Base-by-base conservation (phyloP, 2,329 filamentous ascomycete genomes). In the Colletotrichum filicis region DNA sequence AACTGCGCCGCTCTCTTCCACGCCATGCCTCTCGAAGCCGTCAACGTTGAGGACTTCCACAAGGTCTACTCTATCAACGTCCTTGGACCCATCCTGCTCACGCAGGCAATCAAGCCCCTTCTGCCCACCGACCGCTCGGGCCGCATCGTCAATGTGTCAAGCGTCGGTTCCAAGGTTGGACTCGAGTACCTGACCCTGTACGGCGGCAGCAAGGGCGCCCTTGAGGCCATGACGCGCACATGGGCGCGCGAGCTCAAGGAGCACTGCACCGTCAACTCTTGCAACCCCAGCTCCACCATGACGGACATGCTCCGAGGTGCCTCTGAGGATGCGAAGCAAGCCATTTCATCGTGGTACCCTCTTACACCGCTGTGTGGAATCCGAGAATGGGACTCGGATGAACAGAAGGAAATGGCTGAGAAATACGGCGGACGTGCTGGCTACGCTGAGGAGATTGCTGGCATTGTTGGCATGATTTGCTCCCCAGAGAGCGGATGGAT, bases 401-500 rank as follows among this genome's bases (percentile, higher is more conserved):
- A 79, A 65, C 76, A 79, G 63, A 77, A 79, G 76, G 77, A 78
- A 66, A 75, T 80, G 78, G 90, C 92, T 42, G 83, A 85, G 71
- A 86, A 85, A 83, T 87, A 85, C 30, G 83, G 84, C 0, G 82
- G 85, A 49, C 85, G 87, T 69, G 86, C 86, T 4, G 91, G 85
- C 4, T 93, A 92, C 78, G 89, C 90, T 11, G 85, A 87, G 74
- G 92, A 94, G 82, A 86, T 94, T 81, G 92, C 92, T 0, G 92
- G 92, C 1, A 88, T 92, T 5, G 89, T 94, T 59, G 92, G 88
- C 9, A 93, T 94, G 91, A 83, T 94, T 53, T 94, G 92, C 79
- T 88, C 88, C 7, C 87, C 87, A 12, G 92, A 94, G 80, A 87
- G 86, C 52, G 88, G 86, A 2, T 94, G 92, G 92, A 91, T 90